Base-by-base conservation (phyloP, 768 basidiomycete genomes). In the Tylopilus rubrobrunneus region DNA sequence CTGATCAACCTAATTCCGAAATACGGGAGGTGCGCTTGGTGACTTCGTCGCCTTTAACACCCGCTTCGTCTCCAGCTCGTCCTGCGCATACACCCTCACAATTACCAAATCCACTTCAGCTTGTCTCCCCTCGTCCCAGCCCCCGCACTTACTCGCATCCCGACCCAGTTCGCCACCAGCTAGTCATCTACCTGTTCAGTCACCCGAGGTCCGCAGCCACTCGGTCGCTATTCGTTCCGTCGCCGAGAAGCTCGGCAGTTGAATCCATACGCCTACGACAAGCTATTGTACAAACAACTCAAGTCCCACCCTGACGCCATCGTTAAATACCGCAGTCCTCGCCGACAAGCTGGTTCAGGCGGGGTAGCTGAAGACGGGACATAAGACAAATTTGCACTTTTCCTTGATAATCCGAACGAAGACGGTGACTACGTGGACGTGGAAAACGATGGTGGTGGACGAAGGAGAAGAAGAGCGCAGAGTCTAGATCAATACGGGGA, bases 301-400 rank as follows among this genome's bases (percentile, higher is more conserved):
- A 74, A 73, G 31, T 58, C 64, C 1, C 78, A 76, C 56, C 87
- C 86, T 3, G 89, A 89, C 23, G 88, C 88, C 1, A 81, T 89
- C 41, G 75, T 90, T 43, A 82, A 79, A 51, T 52, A 75, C 25
- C 68, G 62, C 45, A 76, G 74, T 62, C 73, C 74, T 23, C 63
- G 34, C n/a, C 65, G 57, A 29, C 62, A n/a, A 45, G 19, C 50
- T 53, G 64, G 61, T 36, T 69, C 70, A 57, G 52, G 59, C 6
- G 64, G 63, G 40, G 57, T 58, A 3, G 64, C 59, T 12, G 62
- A 60, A 31, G 71, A 72, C 19, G 73, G 69, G 29, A 67, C 59
- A 3, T 65, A 69, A 34, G 62, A 65, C 45, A 71, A 73, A 28
- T 70, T 70, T 11, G 57, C 65, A 7, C 51, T 62, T 37, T 51